Conservation (phyloP, 208 protist species). For the Trypanosoma platydactyli region DNA sequence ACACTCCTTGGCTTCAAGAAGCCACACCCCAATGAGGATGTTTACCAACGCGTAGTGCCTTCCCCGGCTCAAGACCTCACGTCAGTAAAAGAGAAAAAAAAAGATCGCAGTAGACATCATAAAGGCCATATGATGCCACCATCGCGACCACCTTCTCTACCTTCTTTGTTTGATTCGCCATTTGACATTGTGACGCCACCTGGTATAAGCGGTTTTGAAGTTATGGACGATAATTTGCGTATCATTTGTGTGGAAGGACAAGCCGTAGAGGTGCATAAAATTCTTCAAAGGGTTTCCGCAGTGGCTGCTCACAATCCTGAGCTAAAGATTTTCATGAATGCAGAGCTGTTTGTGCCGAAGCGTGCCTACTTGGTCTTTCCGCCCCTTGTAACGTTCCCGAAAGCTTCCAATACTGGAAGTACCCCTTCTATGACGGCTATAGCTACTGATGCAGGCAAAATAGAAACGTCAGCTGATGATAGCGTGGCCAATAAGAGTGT, state of each 20-base stretch:
- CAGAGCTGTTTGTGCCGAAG: constrained; percentile 69
- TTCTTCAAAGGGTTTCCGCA: constrained; percentile 35
- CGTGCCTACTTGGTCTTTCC: constrained; percentile 73
- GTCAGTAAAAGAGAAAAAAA: constrained; percentile 33
- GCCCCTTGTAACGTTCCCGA: constrained; percentile 68
- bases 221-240: constrained; percentile 69
- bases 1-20: constrained; percentile 27
- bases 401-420: background rate
- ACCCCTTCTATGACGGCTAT: background rate
- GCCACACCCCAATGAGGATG: constrained; percentile 17
- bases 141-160: constrained; percentile 30
- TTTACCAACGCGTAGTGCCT: constrained; percentile 21
- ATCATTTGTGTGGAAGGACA: constrained; percentile 81
- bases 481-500: no score
- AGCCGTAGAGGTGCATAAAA: constrained; percentile 62
- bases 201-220: constrained; percentile 86
- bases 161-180: constrained; percentile 33
- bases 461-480: no score
- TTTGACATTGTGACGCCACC: constrained; percentile 69
- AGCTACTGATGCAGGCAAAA: background rate
- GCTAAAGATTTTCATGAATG: constrained; percentile 72
- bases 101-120: constrained; percentile 12
- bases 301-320: constrained; percentile 25
- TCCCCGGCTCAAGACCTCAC: constrained; percentile 21
- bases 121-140: constrained; percentile 17